Evolutionary conservation across 257 asterid species (phyloP).

Genomic region (Nicotiana attenuata): DNA sequence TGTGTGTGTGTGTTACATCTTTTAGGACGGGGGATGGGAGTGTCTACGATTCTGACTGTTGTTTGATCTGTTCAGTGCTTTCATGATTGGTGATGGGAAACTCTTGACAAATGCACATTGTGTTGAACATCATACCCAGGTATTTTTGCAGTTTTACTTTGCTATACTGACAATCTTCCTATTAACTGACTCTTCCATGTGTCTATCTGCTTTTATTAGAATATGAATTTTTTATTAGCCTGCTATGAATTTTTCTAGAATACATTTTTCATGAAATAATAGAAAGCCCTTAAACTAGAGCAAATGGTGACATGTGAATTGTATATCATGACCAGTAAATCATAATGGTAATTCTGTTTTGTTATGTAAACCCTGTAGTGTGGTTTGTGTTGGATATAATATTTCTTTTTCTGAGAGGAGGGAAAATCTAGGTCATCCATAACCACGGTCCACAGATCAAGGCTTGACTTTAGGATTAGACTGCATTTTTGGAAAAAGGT

Average conservation of each 20-base stretch:
- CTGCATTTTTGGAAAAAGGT: not conserved
- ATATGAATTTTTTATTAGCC: not conserved
- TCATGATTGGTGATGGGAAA: constrained; percentile 89
- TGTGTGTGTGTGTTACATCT: not conserved
- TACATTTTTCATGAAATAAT: not conserved
- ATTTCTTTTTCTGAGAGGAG: not conserved
- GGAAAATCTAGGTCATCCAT: not conserved
- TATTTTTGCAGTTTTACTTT: constrained; percentile 1
- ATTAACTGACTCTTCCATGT: not conserved
- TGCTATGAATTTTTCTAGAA: not conserved
- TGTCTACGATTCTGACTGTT: constrained; percentile 1
- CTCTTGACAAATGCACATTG: constrained; percentile 98
- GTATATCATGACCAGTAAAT: constrained; percentile 1
- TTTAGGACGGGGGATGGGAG: not conserved
- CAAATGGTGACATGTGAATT: not conserved
- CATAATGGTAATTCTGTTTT: not conserved
- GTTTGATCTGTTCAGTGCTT: constrained; percentile 57
- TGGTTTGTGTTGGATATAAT: not conserved
- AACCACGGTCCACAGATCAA: not conserved
- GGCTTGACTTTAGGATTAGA: not conserved
- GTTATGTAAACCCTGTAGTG: not conserved
- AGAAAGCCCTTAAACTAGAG: not conserved
- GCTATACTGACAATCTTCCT: not conserved
- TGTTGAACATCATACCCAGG: constrained; percentile 90
- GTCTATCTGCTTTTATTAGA: not conserved